Evolutionary conservation across 2,329 filamentous ascomycete genomes (phyloP).

Genomic region (Cordyceps javanica): DNA sequence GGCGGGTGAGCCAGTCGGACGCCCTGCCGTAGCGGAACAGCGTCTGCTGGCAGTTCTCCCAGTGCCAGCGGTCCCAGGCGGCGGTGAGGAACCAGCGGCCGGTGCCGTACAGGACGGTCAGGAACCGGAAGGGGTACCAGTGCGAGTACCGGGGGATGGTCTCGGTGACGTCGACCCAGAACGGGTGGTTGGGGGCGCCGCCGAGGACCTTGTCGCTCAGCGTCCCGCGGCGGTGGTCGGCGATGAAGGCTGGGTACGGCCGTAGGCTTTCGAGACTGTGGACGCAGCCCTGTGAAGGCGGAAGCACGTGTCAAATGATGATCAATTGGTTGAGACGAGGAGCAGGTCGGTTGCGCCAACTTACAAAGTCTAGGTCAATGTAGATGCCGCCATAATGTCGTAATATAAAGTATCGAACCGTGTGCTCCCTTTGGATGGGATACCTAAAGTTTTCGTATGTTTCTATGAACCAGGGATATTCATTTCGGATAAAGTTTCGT

Average conservation of each 20-base stretch:
- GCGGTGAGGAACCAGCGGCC: conserved; percentile 10
- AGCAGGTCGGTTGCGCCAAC: background rate
- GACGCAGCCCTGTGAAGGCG: conserved; percentile 5
- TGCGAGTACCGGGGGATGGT: conserved; percentile 4
- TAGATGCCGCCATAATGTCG: conserved; percentile 68
- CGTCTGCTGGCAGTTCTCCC: background rate
- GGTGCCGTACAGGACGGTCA: conserved; percentile 1
- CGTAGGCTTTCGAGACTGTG: conserved; percentile 4
- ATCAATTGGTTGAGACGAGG: background rate
- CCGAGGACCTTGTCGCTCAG: conserved; percentile 5
- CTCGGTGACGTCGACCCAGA: conserved; percentile 4
- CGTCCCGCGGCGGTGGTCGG: conserved; percentile 2
- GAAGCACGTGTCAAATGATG: background rate
- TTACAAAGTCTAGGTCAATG: conserved; percentile 45
- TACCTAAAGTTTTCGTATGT: conserved; percentile 65
- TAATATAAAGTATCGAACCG: conserved; percentile 69
- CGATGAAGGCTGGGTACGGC: background rate
- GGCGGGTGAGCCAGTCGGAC: background rate
- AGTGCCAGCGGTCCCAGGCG: conserved; percentile 3
- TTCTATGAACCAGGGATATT: conserved; percentile 67
- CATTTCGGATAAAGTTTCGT: conserved; percentile 58
- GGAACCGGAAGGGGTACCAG: background rate
- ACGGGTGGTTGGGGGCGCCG: background rate
- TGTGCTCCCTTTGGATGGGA: conserved; percentile 65
- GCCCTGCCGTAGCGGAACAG: background rate